These are phyloP conservation scores for Pseudogymnoascus sp. DNA, from an alignment of 2,329 filamentous ascomycete species.

Conservation along the genomic window DNA sequence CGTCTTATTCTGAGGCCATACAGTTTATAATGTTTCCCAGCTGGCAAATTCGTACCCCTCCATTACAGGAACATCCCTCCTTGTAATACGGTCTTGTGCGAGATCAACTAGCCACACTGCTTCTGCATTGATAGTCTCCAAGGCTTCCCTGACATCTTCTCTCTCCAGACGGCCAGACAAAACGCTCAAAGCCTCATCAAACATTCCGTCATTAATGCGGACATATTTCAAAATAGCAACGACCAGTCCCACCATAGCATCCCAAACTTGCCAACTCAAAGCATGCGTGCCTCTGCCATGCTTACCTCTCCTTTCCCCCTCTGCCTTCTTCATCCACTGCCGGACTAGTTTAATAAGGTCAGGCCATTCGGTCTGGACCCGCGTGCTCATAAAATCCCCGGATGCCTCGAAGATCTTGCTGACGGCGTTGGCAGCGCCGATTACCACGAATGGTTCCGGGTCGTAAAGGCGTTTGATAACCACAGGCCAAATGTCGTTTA, in stretches of 20 bases:
- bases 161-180: constrained; percentile 47
- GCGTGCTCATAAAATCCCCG: constrained; percentile 71
- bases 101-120: constrained; percentile 67
- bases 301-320: constrained; percentile 29
- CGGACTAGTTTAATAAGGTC: constrained; percentile 48
- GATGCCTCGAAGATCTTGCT: constrained; percentile 62
- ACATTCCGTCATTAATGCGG: constrained; percentile 58
- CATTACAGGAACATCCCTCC: constrained; percentile 36
- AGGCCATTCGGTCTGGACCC: constrained; percentile 70
- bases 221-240: constrained; percentile 57
- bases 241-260: constrained; percentile 53
- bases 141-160: constrained; percentile 45
- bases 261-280: constrained; percentile 59
- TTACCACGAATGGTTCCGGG: constrained; percentile 59
- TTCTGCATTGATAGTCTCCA: constrained; percentile 64
- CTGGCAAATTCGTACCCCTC: constrained; percentile 36
- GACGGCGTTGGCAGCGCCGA: constrained; percentile 65
- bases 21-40: constrained; percentile 17
- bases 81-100: constrained; percentile 38
- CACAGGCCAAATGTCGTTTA: constrained; percentile 88
- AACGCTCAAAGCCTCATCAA: constrained; percentile 64
- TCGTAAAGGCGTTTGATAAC: constrained; percentile 64
- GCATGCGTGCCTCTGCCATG: constrained; percentile 52
- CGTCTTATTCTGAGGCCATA: constrained; percentile 18
- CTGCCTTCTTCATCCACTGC: constrained; percentile 35